Evolutionary conservation across 768 basidiomycete genomes (phyloP), one percentile per base, ranked within the genome.

Genomic region (Boletus sp.): DNA sequence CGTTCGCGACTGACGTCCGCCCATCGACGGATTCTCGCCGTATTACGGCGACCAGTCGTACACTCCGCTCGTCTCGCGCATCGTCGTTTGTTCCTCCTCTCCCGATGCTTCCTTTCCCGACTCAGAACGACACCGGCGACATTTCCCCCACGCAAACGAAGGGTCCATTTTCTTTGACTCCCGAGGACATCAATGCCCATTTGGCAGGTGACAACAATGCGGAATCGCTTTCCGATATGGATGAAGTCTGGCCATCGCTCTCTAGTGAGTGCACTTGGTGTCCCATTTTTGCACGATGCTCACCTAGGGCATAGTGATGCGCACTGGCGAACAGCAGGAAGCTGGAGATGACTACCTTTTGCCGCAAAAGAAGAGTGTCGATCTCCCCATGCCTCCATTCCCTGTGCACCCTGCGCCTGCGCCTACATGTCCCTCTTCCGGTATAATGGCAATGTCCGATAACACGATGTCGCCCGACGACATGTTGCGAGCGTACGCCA

Each of bases 401-500:
- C 71, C 76, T 54, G 67, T 59, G 40, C 65, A 69, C 56, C 33
- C 71, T 47, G 59, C 58, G 3, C 54, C 69, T 46, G 56, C 55
- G 3, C 60, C 76, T 46, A 55, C 69, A 47, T 77, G 81, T 28
- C 80, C 55, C 40, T 56, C 75, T 45, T 50, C 55, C 47, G 58
- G 69, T 46, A 79, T 79, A 75, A 75, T 75, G 61, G 64, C 78
- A 2, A 63, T 75, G 64, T 75, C 78, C 28, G 76, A 71, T 2
- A 75, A 63, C 35, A 61, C 73, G 47, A 81, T 81, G 80, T 78
- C 79, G 1, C 89, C 89, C 4, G 90, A 92, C 66, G 89, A 83
- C 28, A 87, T 91, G 85, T 76, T 91, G 45, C 83, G 86, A 37
- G 86, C 86, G 1, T 90, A 89, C 57, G 88, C 88, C 6, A 80